A percentile compares a stretch with the other conserved stretches of the same genome.
These are phyloP conservation scores for Dothidotthia symphoricarpi DNA, from an alignment of 2,329 filamentous ascomycete species.

Conservation along the genomic window DNA sequence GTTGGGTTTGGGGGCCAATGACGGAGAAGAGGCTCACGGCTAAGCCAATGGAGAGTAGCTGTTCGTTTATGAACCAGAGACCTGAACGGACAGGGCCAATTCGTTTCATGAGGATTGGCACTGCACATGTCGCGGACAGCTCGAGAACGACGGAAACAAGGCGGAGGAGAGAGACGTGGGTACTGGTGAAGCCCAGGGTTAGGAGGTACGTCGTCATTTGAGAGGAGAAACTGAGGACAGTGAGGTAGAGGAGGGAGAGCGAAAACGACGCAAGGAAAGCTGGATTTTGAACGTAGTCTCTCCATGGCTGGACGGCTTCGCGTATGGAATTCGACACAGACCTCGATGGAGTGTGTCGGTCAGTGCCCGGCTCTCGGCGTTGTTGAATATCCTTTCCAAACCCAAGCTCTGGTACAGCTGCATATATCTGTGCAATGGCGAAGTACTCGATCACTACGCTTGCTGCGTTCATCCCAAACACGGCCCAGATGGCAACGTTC, in stretches of 20 bases:
- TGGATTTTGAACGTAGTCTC: conserved; percentile 52
- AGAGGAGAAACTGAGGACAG: conserved; percentile 44
- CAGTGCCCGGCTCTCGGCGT: conserved; percentile 6
- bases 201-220: conserved; percentile 66
- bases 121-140: conserved; percentile 60
- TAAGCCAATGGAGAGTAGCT: conserved; percentile 56
- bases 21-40: conserved; percentile 32
- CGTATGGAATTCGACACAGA: conserved; percentile 3
- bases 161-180: conserved; percentile 55
- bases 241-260: conserved; percentile 61
- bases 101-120: conserved; percentile 54
- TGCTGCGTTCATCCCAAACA: conserved; percentile 50
- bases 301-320: conserved; percentile 22
- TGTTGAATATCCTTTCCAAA: conserved; percentile 11
- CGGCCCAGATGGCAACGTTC: conserved; percentile 49
- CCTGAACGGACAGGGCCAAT: conserved; percentile 60
- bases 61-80: conserved; percentile 69
- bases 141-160: conserved; percentile 57
- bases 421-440: conserved; percentile 49
- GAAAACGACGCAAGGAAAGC: conserved; percentile 63
- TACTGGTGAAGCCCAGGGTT: conserved; percentile 52
- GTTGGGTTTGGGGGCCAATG: conserved; percentile 8
- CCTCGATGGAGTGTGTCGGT: conserved; percentile 4
- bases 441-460: conserved; percentile 55
- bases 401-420: conserved; percentile 32